Conservation (phyloP, 768 basidiomycete species). For the Pleurotus tuoliensis region DNA sequence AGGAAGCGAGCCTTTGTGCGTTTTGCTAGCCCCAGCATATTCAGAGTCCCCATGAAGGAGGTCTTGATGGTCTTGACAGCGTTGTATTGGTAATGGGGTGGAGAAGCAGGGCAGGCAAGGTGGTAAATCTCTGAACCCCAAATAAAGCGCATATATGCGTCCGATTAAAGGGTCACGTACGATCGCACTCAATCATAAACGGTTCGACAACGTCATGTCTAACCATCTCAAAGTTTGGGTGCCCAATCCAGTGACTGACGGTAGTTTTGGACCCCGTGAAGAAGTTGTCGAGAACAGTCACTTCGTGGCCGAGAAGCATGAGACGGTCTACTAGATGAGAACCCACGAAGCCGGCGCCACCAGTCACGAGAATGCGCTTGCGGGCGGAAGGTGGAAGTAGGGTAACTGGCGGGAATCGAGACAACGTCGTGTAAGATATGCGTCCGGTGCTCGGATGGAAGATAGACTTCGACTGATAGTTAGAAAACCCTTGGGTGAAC, state of each 20-base stretch:
- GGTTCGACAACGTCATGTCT: conserved; percentile 97
- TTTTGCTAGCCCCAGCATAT: conserved; percentile 98
- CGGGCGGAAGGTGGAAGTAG: conserved; percentile 72
- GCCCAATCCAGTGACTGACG: conserved; percentile 92
- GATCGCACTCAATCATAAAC: conserved; percentile 98
- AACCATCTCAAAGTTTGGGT: conserved; percentile 98
- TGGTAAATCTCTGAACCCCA: conserved; percentile 84
- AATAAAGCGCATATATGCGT: conserved; percentile 11
- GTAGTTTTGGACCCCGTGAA: conserved; percentile 99
- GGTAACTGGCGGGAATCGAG: conserved; percentile 90
- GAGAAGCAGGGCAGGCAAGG: conserved; percentile 95
- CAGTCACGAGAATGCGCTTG: conserved; percentile 92
- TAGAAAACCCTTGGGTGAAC: conserved; percentile 44
- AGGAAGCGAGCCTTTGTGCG: conserved; percentile 97
- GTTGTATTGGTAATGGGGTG: conserved; percentile 97
- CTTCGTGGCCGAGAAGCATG: conserved; percentile 97
- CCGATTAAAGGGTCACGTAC: conserved; percentile 40
- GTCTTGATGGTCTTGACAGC: conserved; percentile 98
- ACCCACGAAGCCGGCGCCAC: conserved; percentile 98
- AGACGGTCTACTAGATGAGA: conserved; percentile 97
- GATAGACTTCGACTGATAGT: conserved; percentile 82
- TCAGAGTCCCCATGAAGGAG: conserved; percentile 95
- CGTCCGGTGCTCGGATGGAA: conserved; percentile 75
- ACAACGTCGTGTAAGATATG: conserved; percentile 90
- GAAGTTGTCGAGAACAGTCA: conserved; percentile 97